Evolutionary conservation across 495 filamentous ascomycete species (phyloP), one percentile per base, ranked within the genome.

Genomic region (Trichoderma orchidacearum): DNA sequence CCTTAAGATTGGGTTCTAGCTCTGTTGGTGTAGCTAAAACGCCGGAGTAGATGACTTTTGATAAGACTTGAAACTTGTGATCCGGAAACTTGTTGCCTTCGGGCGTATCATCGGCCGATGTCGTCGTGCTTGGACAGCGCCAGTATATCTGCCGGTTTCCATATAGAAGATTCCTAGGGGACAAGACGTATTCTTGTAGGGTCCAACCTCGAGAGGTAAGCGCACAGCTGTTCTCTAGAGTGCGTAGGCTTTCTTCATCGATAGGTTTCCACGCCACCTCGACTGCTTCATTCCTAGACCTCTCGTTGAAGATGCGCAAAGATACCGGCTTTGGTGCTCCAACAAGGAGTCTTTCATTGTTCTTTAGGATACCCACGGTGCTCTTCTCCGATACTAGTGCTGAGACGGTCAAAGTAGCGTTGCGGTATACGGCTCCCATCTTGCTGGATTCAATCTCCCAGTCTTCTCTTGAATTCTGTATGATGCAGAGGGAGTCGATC

Each of bases 161-260:
- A 41, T 60, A 68, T 36, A 62, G 54, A 3, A 70, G 51, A 7
- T 58, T 58, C 12, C 68, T 52, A 13, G 62, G 62, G 9, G 66
- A 59, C 27, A 70, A 52, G 18, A 59, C 50, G 3, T 63, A 57
- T 57, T 70, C 68, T 50, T 70, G 68, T 31, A 66, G 60, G 6
- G 61, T 64, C 68, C 66, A 70, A 1, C 55, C 66, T 18, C 67
- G 60, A 2, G 51, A 32, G 12, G 27, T 32, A 5, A 67, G 51
- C 17, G 56, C 30, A 30, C 30, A 9, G 23, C 21, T 13, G 51
- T 30, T 11, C 15, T 21, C 9, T 9, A 53, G 25, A 28, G 5
- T 7, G 25, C 51, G 30, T 30, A 28, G 18, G 5, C 8, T 30
- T 53, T 30, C 15, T 17, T 30, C 27, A 21, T 53, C 25, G 21